Evolutionary conservation across 176 grass and related monocot species (phyloP), one percentile per base, ranked within the genome.

Genomic region (Eremochloa ophiuroides): DNA sequence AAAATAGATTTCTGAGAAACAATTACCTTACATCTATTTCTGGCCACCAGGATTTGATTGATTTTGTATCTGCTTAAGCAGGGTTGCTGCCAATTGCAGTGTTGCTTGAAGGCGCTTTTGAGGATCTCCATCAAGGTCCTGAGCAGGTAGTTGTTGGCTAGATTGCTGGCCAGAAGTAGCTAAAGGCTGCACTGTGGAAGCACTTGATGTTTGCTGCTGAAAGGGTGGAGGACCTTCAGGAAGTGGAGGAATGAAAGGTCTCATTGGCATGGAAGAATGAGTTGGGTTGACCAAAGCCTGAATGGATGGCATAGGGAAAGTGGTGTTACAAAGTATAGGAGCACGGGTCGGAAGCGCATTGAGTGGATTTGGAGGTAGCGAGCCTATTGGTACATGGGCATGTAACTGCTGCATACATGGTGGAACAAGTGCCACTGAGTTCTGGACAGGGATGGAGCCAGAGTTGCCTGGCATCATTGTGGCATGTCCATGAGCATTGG

Each of bases 31-130:
- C 18, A 60, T 87, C 60, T 96, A 95, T 48, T 43, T 75, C 38
- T 84, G 81, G 29, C 87, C 77, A 70, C 86, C 86, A 82, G 86
- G 79, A 80, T 87, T 95, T 85, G 90, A 71, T 83, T 99, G 91
- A 37, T 91, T 87, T 63, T 99, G 93, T 73, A 99, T 99, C 84
- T 95, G 88, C 79, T 91, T 91, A 82, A 99, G 88, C 60, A 99
- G 88, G 30, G 81, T 84, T 74, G 96, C 93, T 16, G 93, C 93
- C 44, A 99, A 82, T 77, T 99, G 96, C 82, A 99, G 85, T 70
- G 96, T 99, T 62, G 91, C 93, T 81, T 95, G 91, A 73, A 95
- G 87, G 74, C 96, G 84, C 78, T 90, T 93, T 85, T 99, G 89
- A 78, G 90, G 91, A 86, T 99, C 89, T 42, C 68, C 77, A 47